Percentiles rank a stretch among this genome's conserved stretches.
phyloP scores from a whole-genome alignment of 2,329 filamentous ascomycete species.

The Sporothrix dimorphospora region DNA sequence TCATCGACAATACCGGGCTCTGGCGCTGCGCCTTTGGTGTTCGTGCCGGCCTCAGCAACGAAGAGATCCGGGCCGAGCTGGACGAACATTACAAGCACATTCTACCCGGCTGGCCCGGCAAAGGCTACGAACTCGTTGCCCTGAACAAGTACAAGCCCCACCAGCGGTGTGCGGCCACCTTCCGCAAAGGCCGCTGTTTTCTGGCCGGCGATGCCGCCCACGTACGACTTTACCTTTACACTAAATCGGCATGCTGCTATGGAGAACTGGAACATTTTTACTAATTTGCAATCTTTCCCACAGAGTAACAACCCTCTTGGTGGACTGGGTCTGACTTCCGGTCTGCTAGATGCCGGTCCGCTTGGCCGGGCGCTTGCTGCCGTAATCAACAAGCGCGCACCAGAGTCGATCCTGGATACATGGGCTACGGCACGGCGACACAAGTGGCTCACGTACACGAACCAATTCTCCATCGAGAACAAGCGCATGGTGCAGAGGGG shows the following conservation, averaged over 20 bases:
- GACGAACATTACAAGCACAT: slow-evolving; percentile 4
- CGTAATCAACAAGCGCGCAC: not conserved
- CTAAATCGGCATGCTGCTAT: too few relatives aligned
- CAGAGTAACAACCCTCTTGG: slow-evolving; percentile 1
- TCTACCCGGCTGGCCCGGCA: not conserved
- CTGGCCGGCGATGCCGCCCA: not conserved
- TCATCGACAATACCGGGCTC: not conserved
- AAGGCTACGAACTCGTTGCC: not conserved
- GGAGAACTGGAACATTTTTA: too few relatives aligned
- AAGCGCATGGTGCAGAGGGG: slow-evolving; percentile 1
- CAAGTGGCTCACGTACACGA: slow-evolving; percentile 4
- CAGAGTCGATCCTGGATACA: not conserved
- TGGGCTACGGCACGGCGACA: not conserved
- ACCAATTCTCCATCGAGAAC: slow-evolving; percentile 3
- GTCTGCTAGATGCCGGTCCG: not conserved
- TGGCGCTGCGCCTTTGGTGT: slow-evolving; percentile 5
- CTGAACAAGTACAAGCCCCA: slow-evolving; percentile 8
- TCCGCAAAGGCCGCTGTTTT: slow-evolving; percentile 2
- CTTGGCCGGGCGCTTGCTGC: not conserved
- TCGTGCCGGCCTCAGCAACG: not conserved
- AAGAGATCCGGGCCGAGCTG: not conserved
- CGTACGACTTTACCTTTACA: not conserved
- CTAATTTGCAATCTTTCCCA: not conserved
- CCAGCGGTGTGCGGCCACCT: not conserved
- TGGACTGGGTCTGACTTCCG: not conserved